A percentile compares a stretch with the other conserved stretches of the same genome.
Evolutionary conservation across 495 filamentous ascomycete species (phyloP).

Genomic region (Penicillium soppii): DNA sequence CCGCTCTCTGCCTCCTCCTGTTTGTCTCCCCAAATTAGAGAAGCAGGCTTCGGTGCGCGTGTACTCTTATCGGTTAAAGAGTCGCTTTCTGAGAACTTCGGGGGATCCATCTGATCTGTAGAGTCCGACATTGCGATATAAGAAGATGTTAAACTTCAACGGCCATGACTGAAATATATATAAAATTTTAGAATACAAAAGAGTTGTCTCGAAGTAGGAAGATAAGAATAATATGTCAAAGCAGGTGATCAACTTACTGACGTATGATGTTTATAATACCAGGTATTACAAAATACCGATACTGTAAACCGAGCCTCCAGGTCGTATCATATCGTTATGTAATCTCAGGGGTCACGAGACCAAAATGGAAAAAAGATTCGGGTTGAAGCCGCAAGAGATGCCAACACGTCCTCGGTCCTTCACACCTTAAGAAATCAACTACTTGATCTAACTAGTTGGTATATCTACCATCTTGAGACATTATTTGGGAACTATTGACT

Average conservation of each 20-base stretch:
- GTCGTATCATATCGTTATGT: too few relatives aligned
- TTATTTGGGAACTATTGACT: not conserved
- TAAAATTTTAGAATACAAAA: too few relatives aligned
- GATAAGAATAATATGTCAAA: too few relatives aligned
- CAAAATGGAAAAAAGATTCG: constrained; percentile 27
- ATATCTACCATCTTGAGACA: not conserved
- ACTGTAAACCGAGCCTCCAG: too few relatives aligned
- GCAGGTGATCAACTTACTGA: too few relatives aligned
- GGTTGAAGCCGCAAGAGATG: constrained; percentile 4
- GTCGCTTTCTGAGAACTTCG: not conserved
- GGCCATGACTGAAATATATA: not conserved
- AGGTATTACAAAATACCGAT: too few relatives aligned
- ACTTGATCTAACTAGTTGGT: constrained; percentile 1
- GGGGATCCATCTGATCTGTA: constrained; percentile 4
- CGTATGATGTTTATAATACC: too few relatives aligned
- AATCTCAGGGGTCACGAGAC: constrained; percentile 24
- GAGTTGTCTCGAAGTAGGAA: not conserved
- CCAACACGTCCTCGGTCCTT: constrained; percentile 16
- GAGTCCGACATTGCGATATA: constrained; percentile 5
- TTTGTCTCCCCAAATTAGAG: constrained; percentile 16
- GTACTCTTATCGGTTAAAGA: constrained; percentile 9
- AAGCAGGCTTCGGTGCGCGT: constrained; percentile 22
- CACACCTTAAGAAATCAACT: not conserved
- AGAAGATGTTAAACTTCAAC: not conserved
- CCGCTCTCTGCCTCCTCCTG: constrained; percentile 15